Evolutionary conservation across 2,329 filamentous ascomycete genomes (phyloP).

Genomic region (Aspergillus bombycis): DNA sequence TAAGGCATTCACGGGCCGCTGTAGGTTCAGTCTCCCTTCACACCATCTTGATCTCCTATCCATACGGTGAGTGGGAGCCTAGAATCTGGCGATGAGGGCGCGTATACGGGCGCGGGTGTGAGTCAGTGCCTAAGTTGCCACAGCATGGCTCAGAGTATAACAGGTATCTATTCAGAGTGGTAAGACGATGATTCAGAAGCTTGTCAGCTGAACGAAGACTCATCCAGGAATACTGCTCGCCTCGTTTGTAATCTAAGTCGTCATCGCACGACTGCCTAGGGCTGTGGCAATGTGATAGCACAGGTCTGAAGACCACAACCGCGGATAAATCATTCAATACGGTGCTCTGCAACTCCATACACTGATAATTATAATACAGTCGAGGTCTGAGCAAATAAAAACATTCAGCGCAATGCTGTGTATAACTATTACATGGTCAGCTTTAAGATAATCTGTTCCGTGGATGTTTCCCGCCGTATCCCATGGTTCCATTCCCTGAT

Average conservation of each 20-base stretch:
- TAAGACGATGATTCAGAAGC: neutral
- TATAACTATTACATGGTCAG: neutral
- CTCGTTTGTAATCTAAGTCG: neutral
- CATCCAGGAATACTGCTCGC: neutral
- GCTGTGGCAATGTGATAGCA: neutral
- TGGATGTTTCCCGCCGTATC: constrained; percentile 9
- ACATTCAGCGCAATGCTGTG: neutral
- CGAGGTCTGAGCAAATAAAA: neutral
- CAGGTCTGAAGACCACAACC: neutral
- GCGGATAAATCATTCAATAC: neutral
- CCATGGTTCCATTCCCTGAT: constrained; percentile 8
- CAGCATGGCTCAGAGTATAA: neutral
- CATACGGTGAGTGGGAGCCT: neutral
- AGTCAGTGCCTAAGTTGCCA: constrained; percentile 5
- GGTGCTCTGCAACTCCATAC: neutral
- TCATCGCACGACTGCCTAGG: neutral
- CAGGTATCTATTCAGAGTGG: neutral
- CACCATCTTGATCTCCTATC: neutral
- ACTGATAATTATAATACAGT: neutral
- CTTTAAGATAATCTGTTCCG: constrained; percentile 1
- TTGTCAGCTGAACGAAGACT: constrained; percentile 1
- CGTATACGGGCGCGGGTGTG: neutral
- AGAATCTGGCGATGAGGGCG: neutral
- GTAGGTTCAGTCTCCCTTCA: neutral
- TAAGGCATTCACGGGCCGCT: constrained; percentile 1